Percentiles rank a stretch among this genome's conserved stretches.
Evolutionary conservation across 2,329 filamentous ascomycete genomes (phyloP).

Genomic region (Paraphaeosphaeria minitans): DNA sequence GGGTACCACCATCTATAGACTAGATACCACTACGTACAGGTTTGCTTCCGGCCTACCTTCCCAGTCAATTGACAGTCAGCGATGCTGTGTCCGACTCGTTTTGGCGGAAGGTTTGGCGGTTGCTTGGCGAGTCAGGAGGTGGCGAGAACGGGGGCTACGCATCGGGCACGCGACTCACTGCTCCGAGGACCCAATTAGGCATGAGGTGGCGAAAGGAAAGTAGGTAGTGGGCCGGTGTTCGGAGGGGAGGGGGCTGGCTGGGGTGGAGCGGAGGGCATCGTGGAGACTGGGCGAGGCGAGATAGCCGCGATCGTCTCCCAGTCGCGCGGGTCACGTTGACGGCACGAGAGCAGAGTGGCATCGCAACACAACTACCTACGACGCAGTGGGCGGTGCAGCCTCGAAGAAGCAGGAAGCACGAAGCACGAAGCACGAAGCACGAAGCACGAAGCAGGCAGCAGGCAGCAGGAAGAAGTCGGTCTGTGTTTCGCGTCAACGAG

Average conservation of each 20-base stretch:
- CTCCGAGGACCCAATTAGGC: not conserved
- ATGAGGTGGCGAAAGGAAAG: conserved; percentile 8
- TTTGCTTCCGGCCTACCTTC: no score
- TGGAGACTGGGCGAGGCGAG: conserved; percentile 9
- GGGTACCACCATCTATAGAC: no score
- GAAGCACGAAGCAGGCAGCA: no score
- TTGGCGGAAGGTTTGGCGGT: conserved; percentile 10
- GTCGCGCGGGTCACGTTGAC: conserved; percentile 3
- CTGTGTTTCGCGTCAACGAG: no score
- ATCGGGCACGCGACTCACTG: not conserved
- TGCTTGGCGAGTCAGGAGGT: conserved; percentile 3
- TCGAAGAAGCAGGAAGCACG: no score
- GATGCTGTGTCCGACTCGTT: no score
- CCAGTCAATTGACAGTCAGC: no score
- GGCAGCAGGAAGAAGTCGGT: no score
- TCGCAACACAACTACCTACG: not conserved
- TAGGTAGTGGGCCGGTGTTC: conserved; percentile 17
- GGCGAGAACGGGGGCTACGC: not conserved
- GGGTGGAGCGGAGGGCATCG: conserved; percentile 30
- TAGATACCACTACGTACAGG: no score
- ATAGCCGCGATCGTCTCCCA: conserved; percentile 3
- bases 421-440: no score
- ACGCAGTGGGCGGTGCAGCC: not conserved
- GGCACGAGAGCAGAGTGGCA: conserved; percentile 6
- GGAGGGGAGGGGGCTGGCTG: conserved; percentile 25